Conservation (phyloP, 352 stramenopile species). For the Blastocystis sp. region DNA sequence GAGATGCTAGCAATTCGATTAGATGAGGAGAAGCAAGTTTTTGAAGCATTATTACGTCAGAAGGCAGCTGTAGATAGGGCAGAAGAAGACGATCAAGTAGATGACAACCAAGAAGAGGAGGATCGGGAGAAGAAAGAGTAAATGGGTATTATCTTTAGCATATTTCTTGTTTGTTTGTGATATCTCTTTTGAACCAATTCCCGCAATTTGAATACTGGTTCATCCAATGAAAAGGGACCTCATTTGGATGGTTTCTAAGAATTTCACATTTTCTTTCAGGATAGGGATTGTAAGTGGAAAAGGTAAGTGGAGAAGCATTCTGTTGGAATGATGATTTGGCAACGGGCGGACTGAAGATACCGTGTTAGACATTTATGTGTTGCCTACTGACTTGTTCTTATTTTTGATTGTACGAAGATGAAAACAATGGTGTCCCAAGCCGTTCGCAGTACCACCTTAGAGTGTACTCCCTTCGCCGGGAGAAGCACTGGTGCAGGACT, state of each 20-base stretch:
- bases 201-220: neutral
- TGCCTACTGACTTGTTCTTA: conserved; percentile 14
- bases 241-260: neutral
- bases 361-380: conserved; percentile 43
- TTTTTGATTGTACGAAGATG: conserved; percentile 4
- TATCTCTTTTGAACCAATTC: neutral
- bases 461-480: neutral
- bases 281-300: neutral
- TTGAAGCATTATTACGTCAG: neutral
- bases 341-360: conserved; percentile 56
- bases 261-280: neutral
- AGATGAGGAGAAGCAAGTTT: conserved; percentile 17
- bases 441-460: conserved; percentile 40
- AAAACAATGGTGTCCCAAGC: conserved; percentile 23
- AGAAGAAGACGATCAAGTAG: neutral
- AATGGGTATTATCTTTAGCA: neutral
- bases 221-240: neutral
- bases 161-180: neutral
- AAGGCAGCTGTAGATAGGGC: neutral
- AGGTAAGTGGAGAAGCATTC: neutral
- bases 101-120: neutral
- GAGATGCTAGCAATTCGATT: neutral
- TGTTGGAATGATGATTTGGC: conserved; percentile 45
- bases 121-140: neutral
- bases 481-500: conserved; percentile 12